Evolutionary conservation across 768 basidiomycete genomes (phyloP), one percentile per base, ranked within the genome.

Genomic region (Exidia glandulosa): DNA sequence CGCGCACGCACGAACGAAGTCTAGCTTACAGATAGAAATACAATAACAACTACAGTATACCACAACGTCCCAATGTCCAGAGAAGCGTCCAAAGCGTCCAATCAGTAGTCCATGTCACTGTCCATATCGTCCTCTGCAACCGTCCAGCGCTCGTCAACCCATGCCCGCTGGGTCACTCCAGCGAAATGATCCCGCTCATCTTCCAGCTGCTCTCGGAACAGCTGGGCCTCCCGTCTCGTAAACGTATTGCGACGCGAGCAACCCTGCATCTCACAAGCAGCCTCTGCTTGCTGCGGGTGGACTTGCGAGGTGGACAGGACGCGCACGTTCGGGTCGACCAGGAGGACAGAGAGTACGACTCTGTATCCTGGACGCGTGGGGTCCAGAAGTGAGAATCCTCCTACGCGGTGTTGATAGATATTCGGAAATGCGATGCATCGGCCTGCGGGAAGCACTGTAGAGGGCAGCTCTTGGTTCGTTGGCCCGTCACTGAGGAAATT

Each of bases 241-340:
- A 19, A 45, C 41, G 19, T 45, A 19, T 5, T 45, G 7, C 10
- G 41, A 23, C 41, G 41, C 41, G 41, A 23, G 80, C 85, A n/a
- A n/a, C n/a, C n/a, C n/a, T n/a, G n/a, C n/a, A n/a, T n/a, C n/a
- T n/a, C n/a, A n/a, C 63, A 85, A 79, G 54, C 93, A 78, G 30
- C 90, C 73, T 81, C 81, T 82, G 91, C 90, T 63, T 85, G 77
- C 64, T 85, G 79, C 19, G 88, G 90, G 0, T 94, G 94, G 65
- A 93, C 94, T 50, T 87, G 84, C 9, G 72, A 73, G 63, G 94
- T 71, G 55, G 81, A 79, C 23, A 90, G 71, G 1, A 91, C 79
- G 5, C 87, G 84, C 27, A 80, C 76, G 47, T 81, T 81, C 0
- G 87, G 87, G 57, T 77, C 73, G 55, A 75, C 70, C 27, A 77